Conservation (phyloP, 2,329 filamentous ascomycete genomes). For the Cladosporium sp. region DNA sequence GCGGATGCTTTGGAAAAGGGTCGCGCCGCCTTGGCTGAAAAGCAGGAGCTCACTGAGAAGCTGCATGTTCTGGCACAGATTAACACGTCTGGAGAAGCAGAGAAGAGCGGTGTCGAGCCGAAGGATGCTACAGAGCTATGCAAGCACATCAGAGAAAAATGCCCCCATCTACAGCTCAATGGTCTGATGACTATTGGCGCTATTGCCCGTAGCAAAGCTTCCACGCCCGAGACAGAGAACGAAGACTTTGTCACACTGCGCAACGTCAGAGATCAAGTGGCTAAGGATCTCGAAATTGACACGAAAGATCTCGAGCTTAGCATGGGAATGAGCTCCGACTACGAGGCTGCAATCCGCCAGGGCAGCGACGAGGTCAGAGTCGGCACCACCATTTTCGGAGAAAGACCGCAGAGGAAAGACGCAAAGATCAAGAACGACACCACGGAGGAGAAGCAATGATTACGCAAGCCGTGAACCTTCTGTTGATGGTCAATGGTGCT, state of each 20-base stretch:
- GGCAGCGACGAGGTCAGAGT: slow-evolving; percentile 90
- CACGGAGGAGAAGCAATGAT: slow-evolving; percentile 26
- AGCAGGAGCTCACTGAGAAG: slow-evolving; percentile 39
- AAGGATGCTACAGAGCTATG: slow-evolving; percentile 65
- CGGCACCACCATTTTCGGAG: slow-evolving; percentile 91
- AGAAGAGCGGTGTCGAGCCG: slow-evolving; percentile 80
- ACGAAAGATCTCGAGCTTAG: slow-evolving; percentile 75
- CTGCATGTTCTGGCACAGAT: slow-evolving; percentile 87
- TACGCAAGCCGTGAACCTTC: not conserved
- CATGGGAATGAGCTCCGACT: slow-evolving; percentile 99
- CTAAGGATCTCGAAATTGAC: slow-evolving; percentile 59
- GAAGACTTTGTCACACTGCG: slow-evolving; percentile 78
- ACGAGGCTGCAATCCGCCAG: slow-evolving; percentile 79
- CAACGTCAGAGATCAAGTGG: slow-evolving; percentile 71
- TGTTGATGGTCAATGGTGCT: not conserved
- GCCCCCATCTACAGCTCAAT: slow-evolving; percentile 71
- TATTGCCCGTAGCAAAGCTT: slow-evolving; percentile 79
- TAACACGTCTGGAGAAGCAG: slow-evolving; percentile 87
- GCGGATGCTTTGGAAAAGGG: slow-evolving; percentile 78
- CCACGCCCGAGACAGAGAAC: slow-evolving; percentile 75
- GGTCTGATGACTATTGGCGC: slow-evolving; percentile 98
- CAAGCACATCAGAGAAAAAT: slow-evolving; percentile 67
- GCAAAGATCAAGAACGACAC: slow-evolving; percentile 61
- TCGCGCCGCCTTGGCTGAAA: slow-evolving; percentile 60
- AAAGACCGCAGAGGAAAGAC: slow-evolving; percentile 75